Evolutionary conservation across 495 filamentous ascomycete genomes (phyloP).

Genomic region (Acidomyces sp.): DNA sequence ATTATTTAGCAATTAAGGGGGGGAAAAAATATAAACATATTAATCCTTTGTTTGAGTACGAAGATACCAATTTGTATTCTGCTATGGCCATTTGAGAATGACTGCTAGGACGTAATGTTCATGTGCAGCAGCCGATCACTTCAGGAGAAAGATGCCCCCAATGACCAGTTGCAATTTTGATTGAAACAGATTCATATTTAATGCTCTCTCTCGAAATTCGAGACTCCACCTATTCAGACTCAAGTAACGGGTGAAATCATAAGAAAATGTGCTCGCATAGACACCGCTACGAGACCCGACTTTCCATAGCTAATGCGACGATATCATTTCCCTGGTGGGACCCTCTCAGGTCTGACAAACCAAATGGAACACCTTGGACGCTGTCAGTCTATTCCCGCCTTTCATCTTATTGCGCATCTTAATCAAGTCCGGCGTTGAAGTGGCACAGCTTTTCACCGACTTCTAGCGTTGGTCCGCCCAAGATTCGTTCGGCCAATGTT

Average conservation of each 20-base stretch:
- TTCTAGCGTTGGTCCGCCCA: not conserved
- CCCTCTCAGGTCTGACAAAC: not conserved
- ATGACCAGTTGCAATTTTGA: not conserved
- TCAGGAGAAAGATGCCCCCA: not conserved
- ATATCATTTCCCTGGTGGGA: constrained; percentile 11
- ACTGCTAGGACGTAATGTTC: too few species aligned
- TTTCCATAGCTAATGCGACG: constrained; percentile 12
- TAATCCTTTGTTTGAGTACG: too few species aligned
- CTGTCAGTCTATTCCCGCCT: not conserved
- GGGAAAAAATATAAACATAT: too few species aligned
- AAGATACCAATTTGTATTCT: too few species aligned
- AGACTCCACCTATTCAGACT: too few species aligned
- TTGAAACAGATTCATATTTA: not conserved
- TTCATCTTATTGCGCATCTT: not conserved
- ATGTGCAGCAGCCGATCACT: constrained; percentile 15
- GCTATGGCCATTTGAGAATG: too few species aligned
- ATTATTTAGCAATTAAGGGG: too few species aligned
- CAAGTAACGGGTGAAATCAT: too few species aligned
- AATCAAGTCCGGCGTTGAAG: not conserved
- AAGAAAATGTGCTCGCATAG: too few species aligned
- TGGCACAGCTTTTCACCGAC: not conserved
- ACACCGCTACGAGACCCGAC: not conserved
- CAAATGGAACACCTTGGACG: not conserved
- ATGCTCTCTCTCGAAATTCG: not conserved
- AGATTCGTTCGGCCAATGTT: not conserved